A percentile compares a stretch with the other conserved stretches of the same genome.
Conservation (phyloP, 2,329 filamentous ascomycete genomes). For the Diaporthe destruens region DNA sequence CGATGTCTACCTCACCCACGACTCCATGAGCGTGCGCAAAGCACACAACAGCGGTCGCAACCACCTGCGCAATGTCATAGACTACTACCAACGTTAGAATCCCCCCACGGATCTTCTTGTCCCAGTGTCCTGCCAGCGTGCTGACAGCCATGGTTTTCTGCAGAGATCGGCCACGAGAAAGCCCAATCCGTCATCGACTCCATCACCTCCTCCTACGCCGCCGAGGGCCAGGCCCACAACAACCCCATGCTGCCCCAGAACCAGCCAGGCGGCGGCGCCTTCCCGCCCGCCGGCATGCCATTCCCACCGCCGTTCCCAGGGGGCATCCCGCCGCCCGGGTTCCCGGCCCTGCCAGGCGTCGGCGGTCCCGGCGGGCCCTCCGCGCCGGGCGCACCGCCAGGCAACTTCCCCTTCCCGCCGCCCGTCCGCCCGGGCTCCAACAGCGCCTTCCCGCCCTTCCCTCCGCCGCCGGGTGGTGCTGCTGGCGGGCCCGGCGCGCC, state of each 20-base stretch:
- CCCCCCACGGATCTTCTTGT: background rate
- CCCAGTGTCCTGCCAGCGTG: background rate
- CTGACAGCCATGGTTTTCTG: background rate
- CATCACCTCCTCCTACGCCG: conserved; percentile 95
- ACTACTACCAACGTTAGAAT: conserved; percentile 92
- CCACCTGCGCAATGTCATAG: conserved; percentile 95
- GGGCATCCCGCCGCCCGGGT: conserved; percentile 48
- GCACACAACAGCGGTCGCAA: conserved; percentile 97
- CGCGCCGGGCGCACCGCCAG: conserved; percentile 21
- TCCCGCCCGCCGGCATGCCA: conserved; percentile 51
- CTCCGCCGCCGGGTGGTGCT: conserved; percentile 44
- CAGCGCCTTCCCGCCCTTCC: conserved; percentile 52
- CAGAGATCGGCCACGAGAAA: conserved; percentile 98
- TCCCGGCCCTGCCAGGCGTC: conserved; percentile 43
- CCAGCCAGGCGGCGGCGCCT: conserved; percentile 67
- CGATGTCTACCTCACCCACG: conserved; percentile 99
- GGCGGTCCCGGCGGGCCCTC: conserved; percentile 39
- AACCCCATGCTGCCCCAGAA: conserved; percentile 86
- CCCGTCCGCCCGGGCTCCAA: conserved; percentile 45
- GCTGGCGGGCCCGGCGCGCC: conserved; percentile 31
- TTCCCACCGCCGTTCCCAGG: conserved; percentile 48
- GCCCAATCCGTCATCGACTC: conserved; percentile 98
- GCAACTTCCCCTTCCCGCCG: conserved; percentile 40
- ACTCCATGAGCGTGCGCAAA: conserved; percentile 99
- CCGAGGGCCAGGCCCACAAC: conserved; percentile 87